These are phyloP conservation scores for Musa schizocarpa DNA, from an alignment of 176 grass and related monocot genomes.

Conservation along the genomic window DNA sequence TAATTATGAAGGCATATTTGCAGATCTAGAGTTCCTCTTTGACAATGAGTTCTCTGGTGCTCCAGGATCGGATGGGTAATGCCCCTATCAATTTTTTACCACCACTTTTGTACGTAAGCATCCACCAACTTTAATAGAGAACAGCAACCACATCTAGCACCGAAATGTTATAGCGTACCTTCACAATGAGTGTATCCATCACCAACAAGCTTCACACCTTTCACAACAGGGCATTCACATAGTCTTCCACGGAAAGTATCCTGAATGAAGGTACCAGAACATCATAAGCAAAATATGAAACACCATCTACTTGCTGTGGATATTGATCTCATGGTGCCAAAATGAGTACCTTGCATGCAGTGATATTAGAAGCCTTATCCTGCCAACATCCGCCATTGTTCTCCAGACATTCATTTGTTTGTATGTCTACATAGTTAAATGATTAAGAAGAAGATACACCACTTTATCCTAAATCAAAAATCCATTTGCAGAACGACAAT, in stretches of 20 bases:
- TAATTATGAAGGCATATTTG: no score
- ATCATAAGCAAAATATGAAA: neutral
- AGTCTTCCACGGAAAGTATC: constrained; percentile 3
- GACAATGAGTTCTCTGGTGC: no score
- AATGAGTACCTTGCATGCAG: constrained; percentile 5
- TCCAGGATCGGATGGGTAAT: no score
- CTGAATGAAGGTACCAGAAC: neutral
- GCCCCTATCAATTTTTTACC: no score
- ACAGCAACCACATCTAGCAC: neutral
- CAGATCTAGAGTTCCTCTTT: no score
- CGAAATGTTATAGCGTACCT: constrained; percentile 39
- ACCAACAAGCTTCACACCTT: constrained; percentile 6
- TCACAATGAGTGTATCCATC: constrained; percentile 39
- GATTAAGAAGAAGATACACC: neutral
- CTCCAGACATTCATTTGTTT: constrained; percentile 9
- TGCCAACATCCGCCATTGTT: constrained; percentile 9
- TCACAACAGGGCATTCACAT: neutral
- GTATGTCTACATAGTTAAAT: neutral
- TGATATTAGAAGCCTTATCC: constrained; percentile 2
- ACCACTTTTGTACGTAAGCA: neutral
- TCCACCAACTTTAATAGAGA: neutral
- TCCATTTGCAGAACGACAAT: neutral
- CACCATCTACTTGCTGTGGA: neutral
- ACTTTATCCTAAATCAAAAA: neutral
- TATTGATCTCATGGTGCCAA: neutral